Evolutionary conservation across 2,329 filamentous ascomycete species (phyloP), one percentile per base, ranked within the genome.

Genomic region (Simplicillium sp.): DNA sequence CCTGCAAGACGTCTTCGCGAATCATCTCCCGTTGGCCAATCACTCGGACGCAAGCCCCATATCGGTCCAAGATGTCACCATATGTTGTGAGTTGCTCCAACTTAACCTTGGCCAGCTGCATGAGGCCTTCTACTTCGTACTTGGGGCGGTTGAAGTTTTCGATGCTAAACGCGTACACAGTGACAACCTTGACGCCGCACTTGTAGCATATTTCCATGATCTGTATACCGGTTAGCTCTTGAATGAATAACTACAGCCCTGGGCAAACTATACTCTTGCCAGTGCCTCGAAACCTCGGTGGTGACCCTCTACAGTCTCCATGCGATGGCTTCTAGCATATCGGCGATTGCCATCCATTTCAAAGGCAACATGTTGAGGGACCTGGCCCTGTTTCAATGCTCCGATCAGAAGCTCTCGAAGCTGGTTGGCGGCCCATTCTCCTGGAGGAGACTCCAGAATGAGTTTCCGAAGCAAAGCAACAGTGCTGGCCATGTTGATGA

Each of bases 181-280:
- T 97, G 32, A 98, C 90, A 8, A 94, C 87, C 61, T 92, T 90
- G 47, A 98, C 90, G 41, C 92, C 92, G 44, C 85, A 88, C 60
- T 95, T 96, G 71, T 97, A 98, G 73, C 92, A 97, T 41, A 98
- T 86, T 64, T 98, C 92, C 44, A 98, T 80, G 40, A 97, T 87
- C 84, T 86, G 51, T 16, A 20, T 11, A 18, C 37, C 16, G 17
- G n/a, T 11, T 13, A 3, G 48, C 35, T 44, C 47, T 37, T 37
- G 13, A 14, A 36, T 29, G 31, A 31, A 25, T 31, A 12, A 20
- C 20, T 15, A 18, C 3, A 13, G 14, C 12, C 4, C 8, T 18
- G n/a, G n/a, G 11, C 14, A 7, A n/a, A 34, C 64, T 77, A 40
- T 68, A 90, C 87, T 57, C 83, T 80, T 38, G 90, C 92, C 46